Conservation (phyloP, 345 rosid genomes). For the Jatropha curcas region DNA sequence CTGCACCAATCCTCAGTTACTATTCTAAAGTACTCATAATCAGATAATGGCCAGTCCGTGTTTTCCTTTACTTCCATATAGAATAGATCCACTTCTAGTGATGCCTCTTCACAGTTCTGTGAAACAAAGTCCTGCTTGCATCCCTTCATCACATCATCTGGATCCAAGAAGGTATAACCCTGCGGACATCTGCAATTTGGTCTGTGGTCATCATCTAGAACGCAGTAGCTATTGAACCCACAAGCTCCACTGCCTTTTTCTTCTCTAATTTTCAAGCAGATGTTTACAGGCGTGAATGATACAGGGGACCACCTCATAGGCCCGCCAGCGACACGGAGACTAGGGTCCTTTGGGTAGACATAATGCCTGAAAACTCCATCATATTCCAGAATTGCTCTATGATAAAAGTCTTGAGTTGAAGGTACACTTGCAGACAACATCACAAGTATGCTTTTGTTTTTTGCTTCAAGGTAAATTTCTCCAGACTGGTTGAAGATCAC, state of each 20-base stretch:
- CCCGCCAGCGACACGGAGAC: constrained; percentile 24
- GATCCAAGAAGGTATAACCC: constrained; percentile 41
- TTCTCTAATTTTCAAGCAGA: constrained; percentile 25
- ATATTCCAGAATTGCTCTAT: constrained; percentile 48
- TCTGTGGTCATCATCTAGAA: constrained; percentile 28
- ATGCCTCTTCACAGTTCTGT: constrained; percentile 36
- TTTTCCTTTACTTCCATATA: constrained; percentile 18
- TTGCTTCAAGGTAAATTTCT: constrained; percentile 30
- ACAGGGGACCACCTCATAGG: constrained; percentile 29
- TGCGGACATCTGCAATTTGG: constrained; percentile 51
- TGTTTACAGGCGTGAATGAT: constrained; percentile 37
- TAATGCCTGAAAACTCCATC: constrained; percentile 62
- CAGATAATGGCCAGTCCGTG: constrained; percentile 36
- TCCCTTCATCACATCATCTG: constrained; percentile 37
- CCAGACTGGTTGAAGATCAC: constrained; percentile 54
- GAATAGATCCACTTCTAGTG: constrained; percentile 26
- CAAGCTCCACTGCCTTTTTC: constrained; percentile 47
- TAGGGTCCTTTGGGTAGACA: constrained; percentile 40
- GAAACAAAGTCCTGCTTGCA: constrained; percentile 38
- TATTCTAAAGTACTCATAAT: constrained; percentile 29
- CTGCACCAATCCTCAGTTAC: constrained; percentile 44
- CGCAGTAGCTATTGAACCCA: constrained; percentile 60
- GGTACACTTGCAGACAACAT: not conserved
- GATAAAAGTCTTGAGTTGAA: constrained; percentile 32
- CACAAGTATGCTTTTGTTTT: constrained; percentile 23